A percentile compares a stretch with the other conserved stretches of the same genome.
Conservation (phyloP, 106 monocot genomes). For the Dendrobium nobile region DNA sequence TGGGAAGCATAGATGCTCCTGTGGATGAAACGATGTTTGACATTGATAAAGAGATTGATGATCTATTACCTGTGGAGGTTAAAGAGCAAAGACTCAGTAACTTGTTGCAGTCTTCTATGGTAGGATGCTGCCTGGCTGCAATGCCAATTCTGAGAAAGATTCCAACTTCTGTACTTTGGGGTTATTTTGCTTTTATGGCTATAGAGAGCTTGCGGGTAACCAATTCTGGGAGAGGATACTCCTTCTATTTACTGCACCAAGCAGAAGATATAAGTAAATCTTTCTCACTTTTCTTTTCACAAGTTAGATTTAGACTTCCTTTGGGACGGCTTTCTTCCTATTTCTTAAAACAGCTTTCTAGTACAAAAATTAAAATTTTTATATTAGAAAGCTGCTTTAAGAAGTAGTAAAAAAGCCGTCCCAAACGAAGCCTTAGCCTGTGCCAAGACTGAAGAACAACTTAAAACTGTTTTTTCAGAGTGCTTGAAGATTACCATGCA, state of each 20-base stretch:
- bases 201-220: slow-evolving; percentile 89
- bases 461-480: slow-evolving; percentile 25
- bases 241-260: slow-evolving; percentile 82
- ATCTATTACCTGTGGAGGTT: slow-evolving; percentile 78
- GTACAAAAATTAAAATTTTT: no score
- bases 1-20: slow-evolving; percentile 66
- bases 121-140: slow-evolving; percentile 68
- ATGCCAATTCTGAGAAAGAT: slow-evolving; percentile 75
- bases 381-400: no score
- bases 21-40: slow-evolving; percentile 74
- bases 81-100: slow-evolving; percentile 87
- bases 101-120: slow-evolving; percentile 66
- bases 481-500: slow-evolving; percentile 78
- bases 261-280: slow-evolving; percentile 72
- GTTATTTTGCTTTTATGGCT: slow-evolving; percentile 92
- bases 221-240: slow-evolving; percentile 95
- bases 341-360: no score
- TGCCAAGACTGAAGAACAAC: not conserved
- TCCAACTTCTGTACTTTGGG: slow-evolving; percentile 85
- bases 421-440: no score
- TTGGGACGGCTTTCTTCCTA: no score
- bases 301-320: no score
- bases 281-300: not conserved
- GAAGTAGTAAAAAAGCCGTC: no score
- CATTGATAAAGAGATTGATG: slow-evolving; percentile 81